Evolutionary conservation across 805 yeast species (phyloP).

Genomic region (Kurtzmaniella fragi): DNA sequence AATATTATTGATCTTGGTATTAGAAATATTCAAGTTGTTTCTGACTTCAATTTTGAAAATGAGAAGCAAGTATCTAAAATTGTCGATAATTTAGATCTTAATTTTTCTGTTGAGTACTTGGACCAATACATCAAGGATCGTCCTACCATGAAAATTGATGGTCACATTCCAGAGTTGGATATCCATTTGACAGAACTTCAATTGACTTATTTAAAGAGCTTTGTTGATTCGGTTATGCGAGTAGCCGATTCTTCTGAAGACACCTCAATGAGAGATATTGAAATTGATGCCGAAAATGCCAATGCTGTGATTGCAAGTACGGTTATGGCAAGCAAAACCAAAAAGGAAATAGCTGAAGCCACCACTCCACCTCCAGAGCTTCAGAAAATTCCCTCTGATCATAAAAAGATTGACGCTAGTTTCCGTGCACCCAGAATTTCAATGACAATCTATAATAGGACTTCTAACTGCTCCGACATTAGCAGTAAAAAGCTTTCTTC

Average conservation of each 20-base stretch:
- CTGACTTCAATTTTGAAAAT: constrained; percentile 49
- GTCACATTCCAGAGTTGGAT: constrained; percentile 59
- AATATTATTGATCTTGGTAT: constrained; percentile 67
- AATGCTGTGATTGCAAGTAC: constrained; percentile 38
- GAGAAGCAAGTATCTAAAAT: constrained; percentile 55
- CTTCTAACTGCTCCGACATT: constrained; percentile 30
- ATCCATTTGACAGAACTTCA: constrained; percentile 72
- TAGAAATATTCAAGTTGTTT: constrained; percentile 62
- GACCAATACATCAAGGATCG: constrained; percentile 32
- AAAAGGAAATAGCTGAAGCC: background rate
- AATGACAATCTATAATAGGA: constrained; percentile 53
- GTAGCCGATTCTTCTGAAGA: constrained; percentile 44
- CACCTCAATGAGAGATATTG: constrained; percentile 44
- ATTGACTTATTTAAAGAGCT: constrained; percentile 48
- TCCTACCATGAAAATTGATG: constrained; percentile 49
- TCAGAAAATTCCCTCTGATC: constrained; percentile 19
- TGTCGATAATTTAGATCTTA: constrained; percentile 58
- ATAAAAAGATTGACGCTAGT: constrained; percentile 37
- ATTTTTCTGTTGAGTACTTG: constrained; percentile 53
- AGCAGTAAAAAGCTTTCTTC: constrained; percentile 28
- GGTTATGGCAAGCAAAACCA: constrained; percentile 12
- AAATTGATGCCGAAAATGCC: constrained; percentile 60
- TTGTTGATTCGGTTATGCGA: constrained; percentile 50
- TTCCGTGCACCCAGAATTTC: constrained; percentile 63
- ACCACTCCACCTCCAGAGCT: background rate